phyloP scores from a whole-genome alignment of 2,329 filamentous ascomycete genomes.

The Keithomyces neogunnii region DNA sequence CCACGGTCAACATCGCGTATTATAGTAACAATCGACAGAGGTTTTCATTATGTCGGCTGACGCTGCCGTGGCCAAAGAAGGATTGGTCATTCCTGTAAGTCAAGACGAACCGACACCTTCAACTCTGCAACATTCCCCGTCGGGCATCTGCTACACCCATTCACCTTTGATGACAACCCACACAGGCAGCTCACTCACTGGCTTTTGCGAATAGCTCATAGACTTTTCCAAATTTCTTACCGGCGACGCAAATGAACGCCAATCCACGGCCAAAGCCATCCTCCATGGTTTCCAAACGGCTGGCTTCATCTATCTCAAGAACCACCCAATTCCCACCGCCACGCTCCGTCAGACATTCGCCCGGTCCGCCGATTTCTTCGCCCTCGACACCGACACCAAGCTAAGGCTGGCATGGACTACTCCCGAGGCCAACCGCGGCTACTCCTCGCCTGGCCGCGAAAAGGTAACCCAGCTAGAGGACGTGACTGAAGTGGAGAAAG shows the following conservation, averaged over 20 bases:
- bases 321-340: constrained; percentile 60
- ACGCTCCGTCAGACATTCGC: constrained; percentile 55
- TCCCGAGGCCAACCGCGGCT: constrained; percentile 65
- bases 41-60: constrained; percentile 19
- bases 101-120: background rate
- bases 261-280: constrained; percentile 60
- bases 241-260: constrained; percentile 51
- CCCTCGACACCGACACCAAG: constrained; percentile 53
- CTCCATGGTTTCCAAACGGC: constrained; percentile 74
- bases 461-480: constrained; percentile 56
- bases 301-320: constrained; percentile 83
- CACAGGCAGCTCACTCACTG: too few species aligned
- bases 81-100: constrained; percentile 46
- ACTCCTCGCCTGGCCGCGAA: constrained; percentile 61
- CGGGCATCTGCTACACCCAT: background rate
- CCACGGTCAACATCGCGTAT: background rate
- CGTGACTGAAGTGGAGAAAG: constrained; percentile 44
- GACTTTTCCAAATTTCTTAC: constrained; percentile 66
- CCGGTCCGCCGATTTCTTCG: constrained; percentile 64
- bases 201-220: constrained; percentile 15
- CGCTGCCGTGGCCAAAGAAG: constrained; percentile 41
- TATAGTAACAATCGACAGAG: background rate
- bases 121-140: background rate
- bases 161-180: too few species aligned
- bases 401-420: constrained; percentile 61